Base-by-base conservation (phyloP, 345 rosid species). In the Eucalyptus tenuipes region DNA sequence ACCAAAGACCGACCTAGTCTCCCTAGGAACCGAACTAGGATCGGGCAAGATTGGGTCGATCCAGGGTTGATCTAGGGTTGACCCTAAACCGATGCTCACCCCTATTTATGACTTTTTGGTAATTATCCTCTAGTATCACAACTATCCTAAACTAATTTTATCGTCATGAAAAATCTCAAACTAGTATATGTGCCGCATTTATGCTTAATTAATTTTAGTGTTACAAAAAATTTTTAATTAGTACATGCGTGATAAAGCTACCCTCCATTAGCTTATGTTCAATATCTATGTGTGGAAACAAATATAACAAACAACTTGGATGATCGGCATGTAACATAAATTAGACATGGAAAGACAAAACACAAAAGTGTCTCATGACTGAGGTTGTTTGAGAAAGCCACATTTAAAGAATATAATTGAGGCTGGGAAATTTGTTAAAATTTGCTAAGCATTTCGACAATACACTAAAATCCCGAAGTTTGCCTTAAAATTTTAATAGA, bases 1-100 rank as follows among this genome's bases (percentile, higher is more conserved):
- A 20, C 10, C 57, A 52, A 52, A 0, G 57, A 52, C 25, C 2
- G 2, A 52, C 0, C 2, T 0, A 52, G 25, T 3, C 57, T 8
- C 5, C 22, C 1, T 52, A 0, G 25, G 4, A 52, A 52, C 5
- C 1, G 1, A 52, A 52, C 25, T 52, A 52, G 2, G 57, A 20
- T 1, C 0, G 1, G 5, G 22, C 4, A 52, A 0, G 57, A 2
- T 52, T 52, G 25, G 25, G 57, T 52, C 10, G 5, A 20, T 52
- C 25, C 10, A 52, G 2, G 57, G 2, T 52, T 0, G 1, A 0
- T 52, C 25, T 2, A 3, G 2, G 57, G 0, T 52, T 8, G 25
- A 52, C 10, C 25, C 25, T 52, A 52, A 0, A 52, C 0, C 1
- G 25, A 52, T 8, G 4, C 25, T 52, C 57, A 52, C 4, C 25